Percentiles rank a stretch among this genome's conserved stretches.
These are phyloP conservation scores for Lactarius evosmus DNA, from an alignment of 768 basidiomycete species.

Conservation along the genomic window DNA sequence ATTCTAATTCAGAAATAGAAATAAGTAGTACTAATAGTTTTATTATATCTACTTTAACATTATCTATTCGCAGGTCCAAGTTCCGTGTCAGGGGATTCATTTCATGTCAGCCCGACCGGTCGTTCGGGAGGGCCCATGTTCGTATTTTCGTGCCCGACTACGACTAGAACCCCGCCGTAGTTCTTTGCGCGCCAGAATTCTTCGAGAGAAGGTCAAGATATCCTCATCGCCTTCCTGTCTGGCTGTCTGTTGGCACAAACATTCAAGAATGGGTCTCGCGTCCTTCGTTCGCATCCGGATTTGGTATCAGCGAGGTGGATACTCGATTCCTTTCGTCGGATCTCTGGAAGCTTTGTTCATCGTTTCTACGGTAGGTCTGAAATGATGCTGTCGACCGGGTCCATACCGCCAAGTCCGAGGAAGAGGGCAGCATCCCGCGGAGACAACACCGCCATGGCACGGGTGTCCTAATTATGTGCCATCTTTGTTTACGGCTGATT, in stretches of 20 bases:
- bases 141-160: background rate
- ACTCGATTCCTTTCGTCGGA: background rate
- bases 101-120: background rate
- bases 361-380: background rate
- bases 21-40: no score
- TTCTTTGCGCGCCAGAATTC: background rate
- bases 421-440: background rate
- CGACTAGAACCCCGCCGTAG: background rate
- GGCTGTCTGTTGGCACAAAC: background rate
- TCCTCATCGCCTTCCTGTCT: background rate
- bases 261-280: background rate
- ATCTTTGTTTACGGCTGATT: background rate
- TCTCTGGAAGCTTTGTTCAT: background rate
- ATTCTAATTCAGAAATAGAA: no score
- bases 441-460: background rate
- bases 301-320: background rate
- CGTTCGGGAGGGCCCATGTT: background rate
- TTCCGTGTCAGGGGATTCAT: background rate
- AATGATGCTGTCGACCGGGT: background rate
- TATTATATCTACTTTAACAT: no score
- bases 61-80: no score
- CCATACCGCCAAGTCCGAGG: background rate
- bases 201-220: background rate
- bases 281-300: background rate
- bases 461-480: background rate